Evolutionary conservation across 2,329 filamentous ascomycete genomes (phyloP).

Genomic region (Botrytis cinerea): DNA sequence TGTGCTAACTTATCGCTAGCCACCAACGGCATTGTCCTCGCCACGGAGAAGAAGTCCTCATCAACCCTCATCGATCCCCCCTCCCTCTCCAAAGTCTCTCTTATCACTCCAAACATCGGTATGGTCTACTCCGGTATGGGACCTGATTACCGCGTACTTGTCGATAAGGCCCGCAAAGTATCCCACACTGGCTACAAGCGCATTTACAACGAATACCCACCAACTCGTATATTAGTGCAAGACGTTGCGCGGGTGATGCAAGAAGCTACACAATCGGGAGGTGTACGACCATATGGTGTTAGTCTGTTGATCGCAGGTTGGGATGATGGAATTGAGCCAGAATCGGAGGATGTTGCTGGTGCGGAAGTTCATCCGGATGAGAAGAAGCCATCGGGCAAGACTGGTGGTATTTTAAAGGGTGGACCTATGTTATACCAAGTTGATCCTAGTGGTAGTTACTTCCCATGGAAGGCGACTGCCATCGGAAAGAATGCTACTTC

Average conservation of each 20-base stretch:
- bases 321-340: slow-evolving; percentile 94
- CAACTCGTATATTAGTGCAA: slow-evolving; percentile 97
- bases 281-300: slow-evolving; percentile 95
- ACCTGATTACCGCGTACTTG: slow-evolving; percentile 94
- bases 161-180: slow-evolving; percentile 97
- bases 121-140: slow-evolving; percentile 99
- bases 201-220: slow-evolving; percentile 99
- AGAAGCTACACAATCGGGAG: slow-evolving; percentile 96
- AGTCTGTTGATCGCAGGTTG: slow-evolving; percentile 94
- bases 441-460: slow-evolving; percentile 97
- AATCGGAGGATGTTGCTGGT: slow-evolving; percentile 62
- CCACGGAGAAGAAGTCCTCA: slow-evolving; percentile 99
- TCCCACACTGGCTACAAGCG: slow-evolving; percentile 99
- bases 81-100: slow-evolving; percentile 94
- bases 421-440: slow-evolving; percentile 98
- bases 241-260: slow-evolving; percentile 98
- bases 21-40: slow-evolving; percentile 97
- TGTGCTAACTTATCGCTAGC: slow-evolving; percentile 53
- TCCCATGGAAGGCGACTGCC: slow-evolving; percentile 98
- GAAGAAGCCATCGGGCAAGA: slow-evolving; percentile 80
- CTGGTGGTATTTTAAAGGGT: slow-evolving; percentile 91
- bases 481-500: slow-evolving; percentile 98
- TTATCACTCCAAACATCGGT: slow-evolving; percentile 98
- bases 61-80: slow-evolving; percentile 94
- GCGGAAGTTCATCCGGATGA: slow-evolving; percentile 62